A percentile compares a stretch with the other conserved stretches of the same genome.
These are phyloP conservation scores for Laburnicola sp. DNA, from an alignment of 2,329 filamentous ascomycete species.

Conservation along the genomic window DNA sequence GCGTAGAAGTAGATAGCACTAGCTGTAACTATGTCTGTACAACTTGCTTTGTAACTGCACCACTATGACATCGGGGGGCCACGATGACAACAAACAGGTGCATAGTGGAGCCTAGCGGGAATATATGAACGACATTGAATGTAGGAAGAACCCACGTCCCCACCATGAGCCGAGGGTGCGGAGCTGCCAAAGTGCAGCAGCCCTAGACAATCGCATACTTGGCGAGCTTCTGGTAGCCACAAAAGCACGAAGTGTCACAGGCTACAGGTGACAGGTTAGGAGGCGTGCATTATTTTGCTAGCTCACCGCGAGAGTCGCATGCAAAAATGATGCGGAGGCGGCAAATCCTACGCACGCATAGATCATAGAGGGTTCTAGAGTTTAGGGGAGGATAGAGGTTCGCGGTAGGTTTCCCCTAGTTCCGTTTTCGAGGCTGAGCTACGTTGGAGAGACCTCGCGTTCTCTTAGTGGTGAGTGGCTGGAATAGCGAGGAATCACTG, in stretches of 20 bases:
- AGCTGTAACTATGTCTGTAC: slow-evolving; percentile 8
- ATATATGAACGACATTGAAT: slow-evolving; percentile 10
- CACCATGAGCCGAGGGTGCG: slow-evolving; percentile 20
- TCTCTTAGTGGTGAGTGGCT: slow-evolving; percentile 34
- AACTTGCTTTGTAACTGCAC: slow-evolving; percentile 8
- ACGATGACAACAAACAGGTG: slow-evolving; percentile 12
- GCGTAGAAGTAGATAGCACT: slow-evolving; percentile 4
- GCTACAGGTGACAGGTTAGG: slow-evolving; percentile 32
- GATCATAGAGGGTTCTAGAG: slow-evolving; percentile 23
- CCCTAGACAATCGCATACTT: slow-evolving; percentile 11
- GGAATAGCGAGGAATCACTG: slow-evolving; percentile 28
- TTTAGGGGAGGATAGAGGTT: slow-evolving; percentile 27
- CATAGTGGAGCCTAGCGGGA: slow-evolving; percentile 11
- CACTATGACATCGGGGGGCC: slow-evolving; percentile 11
- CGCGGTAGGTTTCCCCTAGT: slow-evolving; percentile 40
- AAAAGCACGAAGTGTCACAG: slow-evolving; percentile 6
- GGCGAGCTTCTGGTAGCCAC: slow-evolving; percentile 15
- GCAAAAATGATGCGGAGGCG: slow-evolving; percentile 22
- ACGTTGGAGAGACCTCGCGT: slow-evolving; percentile 24
- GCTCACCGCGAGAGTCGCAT: slow-evolving; percentile 43
- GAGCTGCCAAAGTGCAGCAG: slow-evolving; percentile 19
- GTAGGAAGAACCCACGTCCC: slow-evolving; percentile 15
- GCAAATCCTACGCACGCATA: slow-evolving; percentile 16
- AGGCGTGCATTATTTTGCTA: slow-evolving; percentile 37
- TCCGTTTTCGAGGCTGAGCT: slow-evolving; percentile 30